A percentile compares a stretch with the other conserved stretches of the same genome.
Evolutionary conservation across 2,329 filamentous ascomycete species (phyloP).

Genomic region (Fusarium verticillioides): DNA sequence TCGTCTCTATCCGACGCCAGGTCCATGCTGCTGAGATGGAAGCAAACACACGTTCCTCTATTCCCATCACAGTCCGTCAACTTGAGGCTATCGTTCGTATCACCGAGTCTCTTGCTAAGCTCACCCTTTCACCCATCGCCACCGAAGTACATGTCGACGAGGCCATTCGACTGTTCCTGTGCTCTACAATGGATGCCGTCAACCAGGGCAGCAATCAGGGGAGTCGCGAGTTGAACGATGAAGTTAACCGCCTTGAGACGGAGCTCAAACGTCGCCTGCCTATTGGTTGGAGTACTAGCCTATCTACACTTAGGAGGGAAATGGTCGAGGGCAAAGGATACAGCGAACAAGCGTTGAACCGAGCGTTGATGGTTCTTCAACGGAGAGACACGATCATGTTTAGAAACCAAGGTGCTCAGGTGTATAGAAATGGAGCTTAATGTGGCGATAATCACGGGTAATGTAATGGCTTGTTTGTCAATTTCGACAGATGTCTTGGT

Average conservation of each 20-base stretch:
- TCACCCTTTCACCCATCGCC: slow-evolving; percentile 85
- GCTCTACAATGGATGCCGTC: slow-evolving; percentile 97
- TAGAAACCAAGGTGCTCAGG: slow-evolving; percentile 78
- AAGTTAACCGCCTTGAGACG: slow-evolving; percentile 86
- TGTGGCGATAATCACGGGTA: slow-evolving; percentile 9
- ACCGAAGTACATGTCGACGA: slow-evolving; percentile 95
- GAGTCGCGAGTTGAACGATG: slow-evolving; percentile 89
- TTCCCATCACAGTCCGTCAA: slow-evolving; percentile 97
- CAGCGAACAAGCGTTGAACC: slow-evolving; percentile 84
- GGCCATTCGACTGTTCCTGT: slow-evolving; percentile 95
- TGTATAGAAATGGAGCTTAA: slow-evolving; percentile 78
- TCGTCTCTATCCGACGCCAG: slow-evolving; percentile 94
- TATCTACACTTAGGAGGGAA: slow-evolving; percentile 86
- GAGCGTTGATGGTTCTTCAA: slow-evolving; percentile 87
- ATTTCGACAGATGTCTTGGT: slow-evolving; percentile 18
- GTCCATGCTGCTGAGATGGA: slow-evolving; percentile 92
- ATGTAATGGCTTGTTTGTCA: slow-evolving; percentile 26
- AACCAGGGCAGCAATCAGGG: slow-evolving; percentile 87
- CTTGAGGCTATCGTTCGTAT: slow-evolving; percentile 98
- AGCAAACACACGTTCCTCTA: slow-evolving; percentile 88
- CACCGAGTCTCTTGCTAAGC: slow-evolving; percentile 93
- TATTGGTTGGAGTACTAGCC: slow-evolving; percentile 93
- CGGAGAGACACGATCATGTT: slow-evolving; percentile 88
- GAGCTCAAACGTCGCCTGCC: slow-evolving; percentile 88
- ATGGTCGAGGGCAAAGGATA: slow-evolving; percentile 94